A percentile compares a stretch with the other conserved stretches of the same genome.
phyloP scores from a whole-genome alignment of 176 grass and related monocot genomes.

The Rhynchospora pubera region DNA sequence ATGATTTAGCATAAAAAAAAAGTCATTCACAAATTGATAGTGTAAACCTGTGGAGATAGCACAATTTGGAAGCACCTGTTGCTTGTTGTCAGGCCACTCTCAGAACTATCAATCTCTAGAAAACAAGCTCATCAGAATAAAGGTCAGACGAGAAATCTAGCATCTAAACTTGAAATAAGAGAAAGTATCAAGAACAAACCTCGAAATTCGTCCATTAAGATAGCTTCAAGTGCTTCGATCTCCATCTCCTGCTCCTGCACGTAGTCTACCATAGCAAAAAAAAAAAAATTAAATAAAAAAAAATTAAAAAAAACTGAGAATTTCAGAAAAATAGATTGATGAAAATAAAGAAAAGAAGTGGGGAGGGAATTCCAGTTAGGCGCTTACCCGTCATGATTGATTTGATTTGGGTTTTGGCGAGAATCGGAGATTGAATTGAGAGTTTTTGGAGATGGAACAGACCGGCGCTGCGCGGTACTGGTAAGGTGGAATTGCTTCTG shows the following conservation, averaged over 20 bases:
- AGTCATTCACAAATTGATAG: background rate
- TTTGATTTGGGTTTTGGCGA: constrained; percentile 10
- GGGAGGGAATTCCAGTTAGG: background rate
- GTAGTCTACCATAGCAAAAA: constrained; percentile 37
- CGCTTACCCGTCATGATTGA: constrained; percentile 14
- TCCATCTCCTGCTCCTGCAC: constrained; percentile 98
- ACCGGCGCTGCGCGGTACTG: background rate
- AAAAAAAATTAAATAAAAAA: too few species aligned
- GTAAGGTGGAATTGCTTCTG: background rate
- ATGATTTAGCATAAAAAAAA: background rate
- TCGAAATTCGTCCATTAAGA: constrained; percentile 93
- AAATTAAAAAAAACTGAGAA: background rate
- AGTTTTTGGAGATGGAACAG: background rate
- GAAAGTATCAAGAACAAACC: constrained; percentile 23
- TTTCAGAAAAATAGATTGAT: background rate
- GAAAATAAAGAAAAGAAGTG: background rate
- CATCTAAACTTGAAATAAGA: background rate
- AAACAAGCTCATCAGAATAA: background rate
- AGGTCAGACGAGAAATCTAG: background rate
- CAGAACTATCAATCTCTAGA: constrained; percentile 76
- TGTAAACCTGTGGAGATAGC: constrained; percentile 61
- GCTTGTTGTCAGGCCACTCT: constrained; percentile 67
- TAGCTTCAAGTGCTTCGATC: constrained; percentile 85
- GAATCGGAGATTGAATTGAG: constrained; percentile 11
- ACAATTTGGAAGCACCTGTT: constrained; percentile 80